A percentile compares a stretch with the other conserved stretches of the same genome.
phyloP scores from a whole-genome alignment of 345 rosid species.

The Populus ilicifolia region DNA sequence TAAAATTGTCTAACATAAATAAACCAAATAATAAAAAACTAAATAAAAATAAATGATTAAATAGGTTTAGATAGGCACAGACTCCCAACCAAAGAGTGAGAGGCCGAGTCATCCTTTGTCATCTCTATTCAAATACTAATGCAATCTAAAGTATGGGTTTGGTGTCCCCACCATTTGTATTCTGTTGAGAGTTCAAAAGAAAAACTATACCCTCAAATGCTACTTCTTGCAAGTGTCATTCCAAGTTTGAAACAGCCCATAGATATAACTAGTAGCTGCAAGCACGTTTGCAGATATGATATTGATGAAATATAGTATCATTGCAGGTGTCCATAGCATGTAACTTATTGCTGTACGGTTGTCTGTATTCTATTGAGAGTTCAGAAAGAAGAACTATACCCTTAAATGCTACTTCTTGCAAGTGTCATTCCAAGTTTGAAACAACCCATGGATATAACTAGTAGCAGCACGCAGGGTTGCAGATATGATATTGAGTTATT shows the following conservation, averaged over 20 bases:
- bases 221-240: not conserved
- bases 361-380: not conserved
- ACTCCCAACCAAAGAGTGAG: too few species aligned
- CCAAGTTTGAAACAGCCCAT: not conserved
- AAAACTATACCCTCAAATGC: not conserved
- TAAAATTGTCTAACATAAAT: too few species aligned
- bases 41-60: too few species aligned
- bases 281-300: not conserved
- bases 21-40: too few species aligned
- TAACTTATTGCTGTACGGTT: not conserved
- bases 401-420: not conserved
- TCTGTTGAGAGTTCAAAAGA: not conserved
- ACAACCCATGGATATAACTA: not conserved
- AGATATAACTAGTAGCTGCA: not conserved
- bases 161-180: not conserved
- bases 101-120: too few species aligned
- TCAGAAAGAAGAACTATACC: not conserved
- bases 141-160: too few species aligned
- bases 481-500: not conserved
- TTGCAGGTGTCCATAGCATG: not conserved
- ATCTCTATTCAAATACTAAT: too few species aligned
- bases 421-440: not conserved
- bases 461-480: not conserved
- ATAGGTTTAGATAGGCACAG: too few species aligned
- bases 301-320: not conserved